Base-by-base conservation (phyloP, 2,329 filamentous ascomycete genomes). In the Epicoccum nigrum region DNA sequence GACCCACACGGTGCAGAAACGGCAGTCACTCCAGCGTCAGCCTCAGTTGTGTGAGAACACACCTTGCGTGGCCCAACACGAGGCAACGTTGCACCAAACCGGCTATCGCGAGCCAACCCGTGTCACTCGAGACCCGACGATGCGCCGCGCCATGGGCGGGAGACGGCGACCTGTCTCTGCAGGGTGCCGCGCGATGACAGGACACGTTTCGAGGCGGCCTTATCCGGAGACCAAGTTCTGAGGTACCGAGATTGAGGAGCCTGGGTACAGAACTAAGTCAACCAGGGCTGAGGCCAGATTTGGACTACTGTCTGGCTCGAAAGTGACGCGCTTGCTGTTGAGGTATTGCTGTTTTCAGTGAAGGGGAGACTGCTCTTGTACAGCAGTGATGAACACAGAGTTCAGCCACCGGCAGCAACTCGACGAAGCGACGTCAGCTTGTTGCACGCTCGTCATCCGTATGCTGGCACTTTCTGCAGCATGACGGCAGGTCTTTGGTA, bases 11-110 rank as follows among this genome's bases (percentile, higher is more conserved):
- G 20, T 16, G n/a, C 20, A 19, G 25, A 17, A 9, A 1, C 15
- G 32, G 31, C 17, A 31, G 19, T 42, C 31, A n/a, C 17, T 21
- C 3, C 23, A 30, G 11, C 28, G 11, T 12, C 17, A 43, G 38
- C 45, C 19, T 23, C 32, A 20, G 4, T 12, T 30, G 2, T 1
- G 30, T 13, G 11, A 15, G n/a, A n/a, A n/a, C n/a, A 13, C 17
- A 32, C 45, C 38, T 49, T 49, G 32, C 45, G 42, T 49, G 38
- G 38, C 25, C 25, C 11, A 28, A 17, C 45, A 49, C 38, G 38
- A 35, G 38, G 38, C 25, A 1, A 9, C 3, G 19, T 37, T 11
- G n/a, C 19, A 43, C 45, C 4, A 23, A 5, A 42, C 13, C 38
- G 45, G 32, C 17, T 23, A 48, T 42, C 31, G 38, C 34, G 23